Evolutionary conservation across 106 monocot species (phyloP).

Genomic region (Triglochin maritima): DNA sequence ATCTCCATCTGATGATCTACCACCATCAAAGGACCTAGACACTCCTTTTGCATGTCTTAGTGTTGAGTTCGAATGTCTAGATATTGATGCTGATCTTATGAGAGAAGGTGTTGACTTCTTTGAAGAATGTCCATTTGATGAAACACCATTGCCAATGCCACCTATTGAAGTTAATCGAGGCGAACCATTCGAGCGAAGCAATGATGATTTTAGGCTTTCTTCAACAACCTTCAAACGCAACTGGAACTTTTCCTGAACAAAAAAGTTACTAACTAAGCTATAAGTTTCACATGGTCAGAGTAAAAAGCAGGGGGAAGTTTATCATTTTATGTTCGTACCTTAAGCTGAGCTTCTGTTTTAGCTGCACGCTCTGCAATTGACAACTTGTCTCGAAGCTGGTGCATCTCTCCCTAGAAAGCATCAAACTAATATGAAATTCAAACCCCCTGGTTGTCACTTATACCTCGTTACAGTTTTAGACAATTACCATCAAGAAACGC

Average conservation of each 20-base stretch:
- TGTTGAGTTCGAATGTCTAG: slow-evolving; percentile 22
- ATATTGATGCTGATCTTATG: slow-evolving; percentile 25
- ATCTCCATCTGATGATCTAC: slow-evolving; percentile 21
- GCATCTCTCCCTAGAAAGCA: slow-evolving; percentile 63
- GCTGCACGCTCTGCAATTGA: slow-evolving; percentile 49
- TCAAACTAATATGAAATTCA: neutral
- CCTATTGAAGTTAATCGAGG: slow-evolving; percentile 32
- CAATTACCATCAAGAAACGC: slow-evolving; percentile 9
- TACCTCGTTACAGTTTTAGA: slow-evolving; percentile 1
- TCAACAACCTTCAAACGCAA: slow-evolving; percentile 64
- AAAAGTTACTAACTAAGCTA: no score
- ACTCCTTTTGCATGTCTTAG: slow-evolving; percentile 46
- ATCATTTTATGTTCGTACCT: slow-evolving; percentile 24
- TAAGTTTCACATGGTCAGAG: no score
- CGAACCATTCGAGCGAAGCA: slow-evolving; percentile 13
- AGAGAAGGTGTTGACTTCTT: slow-evolving; percentile 27
- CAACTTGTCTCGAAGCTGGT: slow-evolving; percentile 71
- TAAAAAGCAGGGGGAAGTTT: no score
- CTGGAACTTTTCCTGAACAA: slow-evolving; percentile 53
- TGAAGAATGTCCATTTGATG: slow-evolving; percentile 8
- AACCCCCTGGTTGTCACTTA: neutral
- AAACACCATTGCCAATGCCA: slow-evolving; percentile 28
- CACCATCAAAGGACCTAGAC: slow-evolving; percentile 71
- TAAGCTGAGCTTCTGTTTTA: slow-evolving; percentile 65
- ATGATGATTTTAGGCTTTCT: slow-evolving; percentile 49